A percentile compares a stretch with the other conserved stretches of the same genome.
Conservation (phyloP, 371 early-diverging fungal genomes). For the Dinochytrium kinnereticum region DNA sequence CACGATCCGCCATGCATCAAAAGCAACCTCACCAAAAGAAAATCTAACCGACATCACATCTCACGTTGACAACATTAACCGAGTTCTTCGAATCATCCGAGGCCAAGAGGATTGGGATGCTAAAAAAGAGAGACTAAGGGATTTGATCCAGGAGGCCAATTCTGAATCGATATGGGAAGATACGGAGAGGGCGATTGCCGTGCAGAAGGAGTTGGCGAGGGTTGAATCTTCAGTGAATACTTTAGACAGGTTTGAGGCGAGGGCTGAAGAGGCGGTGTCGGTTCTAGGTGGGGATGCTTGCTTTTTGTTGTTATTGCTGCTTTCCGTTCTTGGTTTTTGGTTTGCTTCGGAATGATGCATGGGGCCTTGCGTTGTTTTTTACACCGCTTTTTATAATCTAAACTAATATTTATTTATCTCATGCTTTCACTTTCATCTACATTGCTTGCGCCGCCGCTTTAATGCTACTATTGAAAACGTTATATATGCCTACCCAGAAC, state of each 20-base stretch:
- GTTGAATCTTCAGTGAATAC: constrained; percentile 33
- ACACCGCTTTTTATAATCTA: no score
- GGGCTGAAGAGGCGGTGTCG: constrained; percentile 26
- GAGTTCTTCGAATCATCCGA: background rate
- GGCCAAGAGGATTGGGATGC: constrained; percentile 30
- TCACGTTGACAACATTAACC: constrained; percentile 1
- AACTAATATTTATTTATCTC: no score
- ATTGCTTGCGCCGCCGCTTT: no score
- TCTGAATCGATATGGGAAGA: constrained; percentile 45
- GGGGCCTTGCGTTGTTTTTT: no score
- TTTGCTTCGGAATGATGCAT: no score
- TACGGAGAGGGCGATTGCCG: constrained; percentile 37
- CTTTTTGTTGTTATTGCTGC: background rate
- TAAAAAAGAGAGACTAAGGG: background rate
- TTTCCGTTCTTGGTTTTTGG: no score
- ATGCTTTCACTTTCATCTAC: no score
- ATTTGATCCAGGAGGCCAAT: constrained; percentile 16
- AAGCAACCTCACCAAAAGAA: background rate
- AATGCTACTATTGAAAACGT: background rate
- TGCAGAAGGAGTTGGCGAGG: constrained; percentile 39
- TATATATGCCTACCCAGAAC: constrained; percentile 22
- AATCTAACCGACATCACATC: background rate
- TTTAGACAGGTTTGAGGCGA: constrained; percentile 23
- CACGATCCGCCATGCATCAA: background rate
- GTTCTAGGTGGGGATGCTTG: constrained; percentile 35